Percentiles rank a stretch among this genome's conserved stretches.
These are phyloP conservation scores for Bathelium albidoporum DNA, from an alignment of 495 filamentous ascomycete genomes.

Conservation along the genomic window DNA sequence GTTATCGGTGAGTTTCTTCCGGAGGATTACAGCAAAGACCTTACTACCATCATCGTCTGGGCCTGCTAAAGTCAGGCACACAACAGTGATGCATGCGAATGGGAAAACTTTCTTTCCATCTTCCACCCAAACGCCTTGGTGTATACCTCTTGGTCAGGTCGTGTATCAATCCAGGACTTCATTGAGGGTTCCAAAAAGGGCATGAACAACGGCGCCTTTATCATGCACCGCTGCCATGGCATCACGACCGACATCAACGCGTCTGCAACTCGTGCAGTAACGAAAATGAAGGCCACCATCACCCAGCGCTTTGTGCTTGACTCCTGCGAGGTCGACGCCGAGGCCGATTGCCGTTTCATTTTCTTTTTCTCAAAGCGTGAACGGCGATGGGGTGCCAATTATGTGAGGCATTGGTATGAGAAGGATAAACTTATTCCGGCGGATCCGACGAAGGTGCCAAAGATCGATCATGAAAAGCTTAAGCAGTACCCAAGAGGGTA, in stretches of 20 bases:
- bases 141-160: conserved; percentile 21
- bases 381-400: conserved; percentile 20
- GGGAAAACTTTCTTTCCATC: conserved; percentile 22
- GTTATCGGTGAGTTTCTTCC: conserved; percentile 7
- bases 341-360: conserved; percentile 25
- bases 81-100: conserved; percentile 25
- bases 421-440: conserved; percentile 23
- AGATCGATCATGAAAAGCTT: conserved; percentile 14
- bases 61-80: too few species aligned
- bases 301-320: conserved; percentile 25
- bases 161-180: conserved; percentile 17
- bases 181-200: conserved; percentile 20
- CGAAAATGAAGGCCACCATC: conserved; percentile 28
- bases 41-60: too few species aligned
- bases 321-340: conserved; percentile 22
- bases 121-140: conserved; percentile 21
- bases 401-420: conserved; percentile 25
- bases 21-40: neutral
- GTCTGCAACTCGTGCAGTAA: conserved; percentile 19
- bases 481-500: conserved; percentile 17
- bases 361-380: conserved; percentile 20
- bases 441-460: conserved; percentile 20
- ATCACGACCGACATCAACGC: conserved; percentile 22
- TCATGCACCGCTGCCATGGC: conserved; percentile 24
- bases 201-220: conserved; percentile 19